phyloP scores from a whole-genome alignment of 2,329 filamentous ascomycete species.

The Ambrosiella beaveri region DNA sequence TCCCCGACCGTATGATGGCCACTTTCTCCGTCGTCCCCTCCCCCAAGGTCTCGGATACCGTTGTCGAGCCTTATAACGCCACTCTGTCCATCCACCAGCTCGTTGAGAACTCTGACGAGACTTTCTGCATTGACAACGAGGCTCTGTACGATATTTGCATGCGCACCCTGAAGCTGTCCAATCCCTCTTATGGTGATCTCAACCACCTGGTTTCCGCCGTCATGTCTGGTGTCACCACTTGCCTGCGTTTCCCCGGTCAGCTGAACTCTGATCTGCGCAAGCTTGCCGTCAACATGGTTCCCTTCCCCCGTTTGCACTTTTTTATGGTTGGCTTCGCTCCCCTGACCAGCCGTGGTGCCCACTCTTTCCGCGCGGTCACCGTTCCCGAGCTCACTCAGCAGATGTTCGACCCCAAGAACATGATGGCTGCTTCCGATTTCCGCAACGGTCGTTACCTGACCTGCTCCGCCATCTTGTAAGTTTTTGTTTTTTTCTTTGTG shows the following conservation, averaged over 20 bases:
- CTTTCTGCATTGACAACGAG: constrained; percentile 99
- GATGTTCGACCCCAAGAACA: constrained; percentile 99
- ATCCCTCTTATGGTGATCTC: constrained; percentile 96
- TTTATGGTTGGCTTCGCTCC: constrained; percentile 99
- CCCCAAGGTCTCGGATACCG: constrained; percentile 98
- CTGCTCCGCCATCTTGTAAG: constrained; percentile 94
- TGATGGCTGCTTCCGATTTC: constrained; percentile 99
- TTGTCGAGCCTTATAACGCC: constrained; percentile 99
- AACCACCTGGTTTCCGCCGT: constrained; percentile 99
- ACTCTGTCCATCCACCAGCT: constrained; percentile 98
- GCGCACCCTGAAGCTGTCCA: constrained; percentile 95
- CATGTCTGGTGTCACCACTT: constrained; percentile 99
- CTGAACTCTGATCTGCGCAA: constrained; percentile 99
- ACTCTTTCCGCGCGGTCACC: constrained; percentile 94
- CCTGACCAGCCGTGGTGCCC: constrained; percentile 67
- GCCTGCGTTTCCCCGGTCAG: constrained; percentile 97
- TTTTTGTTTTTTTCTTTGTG: constrained; percentile 15
- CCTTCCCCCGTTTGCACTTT: constrained; percentile 99
- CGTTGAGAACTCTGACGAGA: constrained; percentile 99
- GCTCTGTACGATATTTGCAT: constrained; percentile 99
- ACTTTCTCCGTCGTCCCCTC: constrained; percentile 98
- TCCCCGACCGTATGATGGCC: constrained; percentile 99
- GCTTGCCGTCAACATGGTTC: constrained; percentile 99
- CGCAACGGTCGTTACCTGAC: constrained; percentile 98
- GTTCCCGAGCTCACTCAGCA: constrained; percentile 98